A percentile compares a stretch with the other conserved stretches of the same genome.
Evolutionary conservation across 1,284 basidiomycete genomes (phyloP).

Genomic region (Cutaneotrichosporon daszewskae): DNA sequence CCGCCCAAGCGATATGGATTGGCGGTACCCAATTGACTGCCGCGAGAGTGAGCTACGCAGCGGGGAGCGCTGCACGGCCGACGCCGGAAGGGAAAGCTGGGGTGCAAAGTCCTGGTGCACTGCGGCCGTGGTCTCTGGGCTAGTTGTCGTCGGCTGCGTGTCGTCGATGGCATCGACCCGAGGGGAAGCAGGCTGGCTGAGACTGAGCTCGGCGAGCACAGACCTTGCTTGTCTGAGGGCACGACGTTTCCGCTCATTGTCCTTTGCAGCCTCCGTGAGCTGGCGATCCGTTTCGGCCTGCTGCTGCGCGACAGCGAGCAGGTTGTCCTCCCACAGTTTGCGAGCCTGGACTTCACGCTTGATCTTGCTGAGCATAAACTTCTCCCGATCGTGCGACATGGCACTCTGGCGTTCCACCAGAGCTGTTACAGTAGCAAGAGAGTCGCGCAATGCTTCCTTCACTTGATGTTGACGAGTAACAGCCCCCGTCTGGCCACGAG

Average conservation of each 20-base stretch:
- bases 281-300: slow-evolving; percentile 80
- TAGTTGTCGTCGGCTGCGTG: no score
- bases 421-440: slow-evolving; percentile 56
- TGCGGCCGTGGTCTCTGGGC: neutral
- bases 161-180: neutral
- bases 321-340: slow-evolving; percentile 85
- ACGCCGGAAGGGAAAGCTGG: neutral
- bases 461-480: slow-evolving; percentile 51
- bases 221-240: slow-evolving; percentile 64
- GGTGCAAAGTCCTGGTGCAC: slow-evolving; percentile 1
- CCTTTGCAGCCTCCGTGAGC: slow-evolving; percentile 51
- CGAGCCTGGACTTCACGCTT: slow-evolving; percentile 67
- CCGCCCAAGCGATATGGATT: neutral
- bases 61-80: neutral
- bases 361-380: slow-evolving; percentile 64
- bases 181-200: slow-evolving; percentile 22
- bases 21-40: neutral
- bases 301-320: slow-evolving; percentile 77
- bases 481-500: slow-evolving; percentile 10
- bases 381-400: slow-evolving; percentile 75
- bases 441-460: slow-evolving; percentile 59
- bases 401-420: slow-evolving; percentile 64
- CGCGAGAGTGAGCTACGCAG: slow-evolving; percentile 2
- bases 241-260: slow-evolving; percentile 49
- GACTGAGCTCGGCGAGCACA: slow-evolving; percentile 52